phyloP scores from a whole-genome alignment of 2,329 filamentous ascomycete species.

The Verticillium longisporum region DNA sequence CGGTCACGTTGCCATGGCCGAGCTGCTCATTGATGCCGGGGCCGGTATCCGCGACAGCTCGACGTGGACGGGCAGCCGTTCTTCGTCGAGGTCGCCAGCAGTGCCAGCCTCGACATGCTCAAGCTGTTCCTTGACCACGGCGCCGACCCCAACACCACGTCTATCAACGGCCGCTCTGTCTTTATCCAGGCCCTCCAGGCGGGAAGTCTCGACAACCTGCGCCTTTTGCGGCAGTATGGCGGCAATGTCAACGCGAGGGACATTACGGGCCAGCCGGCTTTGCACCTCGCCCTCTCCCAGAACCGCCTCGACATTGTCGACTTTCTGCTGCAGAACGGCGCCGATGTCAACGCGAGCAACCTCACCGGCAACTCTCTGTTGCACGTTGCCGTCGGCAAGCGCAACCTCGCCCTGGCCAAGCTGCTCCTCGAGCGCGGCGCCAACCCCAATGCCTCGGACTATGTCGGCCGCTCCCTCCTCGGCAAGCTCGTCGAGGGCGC shows the following conservation, averaged over 20 bases:
- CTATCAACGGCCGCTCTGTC: conserved; percentile 21
- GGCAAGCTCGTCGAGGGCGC: background rate
- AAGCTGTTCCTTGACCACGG: conserved; percentile 22
- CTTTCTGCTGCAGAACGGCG: conserved; percentile 26
- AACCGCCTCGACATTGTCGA: conserved; percentile 23
- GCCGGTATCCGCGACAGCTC: conserved; percentile 21
- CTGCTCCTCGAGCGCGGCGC: conserved; percentile 12
- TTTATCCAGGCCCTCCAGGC: conserved; percentile 19
- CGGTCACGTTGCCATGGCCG: conserved; percentile 7
- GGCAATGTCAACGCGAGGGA: conserved; percentile 20
- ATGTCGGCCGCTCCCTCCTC: background rate
- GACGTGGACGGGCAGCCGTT: conserved; percentile 18
- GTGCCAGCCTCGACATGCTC: conserved; percentile 8
- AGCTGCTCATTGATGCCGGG: conserved; percentile 14
- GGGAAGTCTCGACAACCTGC: conserved; percentile 7
- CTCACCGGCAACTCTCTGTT: conserved; percentile 24
- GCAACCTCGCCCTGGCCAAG: conserved; percentile 12
- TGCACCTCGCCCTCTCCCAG: conserved; percentile 18
- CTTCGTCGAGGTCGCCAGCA: conserved; percentile 15
- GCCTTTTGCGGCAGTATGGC: conserved; percentile 8
- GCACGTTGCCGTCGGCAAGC: conserved; percentile 22
- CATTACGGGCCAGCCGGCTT: conserved; percentile 12
- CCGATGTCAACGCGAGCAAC: conserved; percentile 20
- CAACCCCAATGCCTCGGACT: conserved; percentile 11
- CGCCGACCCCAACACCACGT: conserved; percentile 23